Conservation (phyloP, 495 filamentous ascomycete species). For the Talaromyces thailandensis region DNA sequence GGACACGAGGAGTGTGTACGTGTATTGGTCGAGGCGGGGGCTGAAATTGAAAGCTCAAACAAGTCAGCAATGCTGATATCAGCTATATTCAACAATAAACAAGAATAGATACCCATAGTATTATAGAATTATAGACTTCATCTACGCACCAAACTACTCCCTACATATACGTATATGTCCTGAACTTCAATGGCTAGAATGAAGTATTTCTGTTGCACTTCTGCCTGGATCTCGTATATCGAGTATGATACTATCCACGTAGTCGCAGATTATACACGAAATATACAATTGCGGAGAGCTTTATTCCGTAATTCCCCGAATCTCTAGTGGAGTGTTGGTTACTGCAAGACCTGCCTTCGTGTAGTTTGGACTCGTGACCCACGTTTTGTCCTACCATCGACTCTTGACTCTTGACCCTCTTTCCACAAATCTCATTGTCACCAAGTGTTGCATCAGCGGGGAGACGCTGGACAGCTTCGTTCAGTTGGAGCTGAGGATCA, state of each 20-base stretch:
- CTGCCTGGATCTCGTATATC: neutral
- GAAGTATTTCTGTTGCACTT: neutral
- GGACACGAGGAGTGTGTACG: constrained; percentile 2
- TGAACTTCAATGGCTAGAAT: neutral
- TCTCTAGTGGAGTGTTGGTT: neutral
- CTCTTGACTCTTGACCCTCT: neutral
- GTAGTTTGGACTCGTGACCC: neutral
- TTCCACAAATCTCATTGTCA: neutral
- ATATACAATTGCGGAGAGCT: neutral
- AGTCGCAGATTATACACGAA: neutral
- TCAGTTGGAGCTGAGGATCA: neutral
- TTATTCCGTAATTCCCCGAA: neutral
- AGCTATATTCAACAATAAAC: neutral
- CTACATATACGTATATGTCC: neutral
- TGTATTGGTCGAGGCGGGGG: neutral
- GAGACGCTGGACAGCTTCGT: neutral
- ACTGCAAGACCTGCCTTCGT: neutral
- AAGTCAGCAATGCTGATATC: neutral
- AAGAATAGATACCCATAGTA: neutral
- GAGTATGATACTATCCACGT: neutral
- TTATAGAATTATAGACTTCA: neutral
- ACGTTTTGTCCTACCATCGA: neutral
- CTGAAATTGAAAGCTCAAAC: constrained; percentile 1
- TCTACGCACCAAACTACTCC: neutral
- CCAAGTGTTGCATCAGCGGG: neutral